phyloP scores from a whole-genome alignment of 1,284 basidiomycete genomes.

The Schizopora paradoxa region DNA sequence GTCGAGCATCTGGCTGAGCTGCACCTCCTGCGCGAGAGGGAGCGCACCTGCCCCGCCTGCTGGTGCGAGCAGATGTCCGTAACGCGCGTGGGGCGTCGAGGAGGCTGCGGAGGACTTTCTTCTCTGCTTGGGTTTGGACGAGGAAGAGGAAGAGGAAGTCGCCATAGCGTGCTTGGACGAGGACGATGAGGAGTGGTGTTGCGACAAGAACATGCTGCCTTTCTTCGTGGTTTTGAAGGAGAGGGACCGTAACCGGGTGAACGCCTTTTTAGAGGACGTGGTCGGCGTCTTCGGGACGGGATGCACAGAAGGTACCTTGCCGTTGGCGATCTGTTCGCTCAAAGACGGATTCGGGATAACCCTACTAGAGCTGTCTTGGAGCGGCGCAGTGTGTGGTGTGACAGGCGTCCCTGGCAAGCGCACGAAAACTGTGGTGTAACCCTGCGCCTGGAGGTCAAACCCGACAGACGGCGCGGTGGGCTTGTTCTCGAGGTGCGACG shows the following conservation, averaged over 20 bases:
- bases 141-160: background rate
- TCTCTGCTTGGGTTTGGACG: slow-evolving; percentile 26
- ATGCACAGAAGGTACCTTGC: slow-evolving; percentile 28
- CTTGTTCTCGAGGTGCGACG: too few species aligned
- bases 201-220: background rate
- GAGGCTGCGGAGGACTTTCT: too few species aligned
- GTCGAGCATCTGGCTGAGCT: slow-evolving; percentile 59
- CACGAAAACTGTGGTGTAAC: slow-evolving; percentile 62
- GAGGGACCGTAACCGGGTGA: slow-evolving; percentile 15
- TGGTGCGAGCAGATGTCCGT: slow-evolving; percentile 14
- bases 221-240: slow-evolving; percentile 12
- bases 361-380: slow-evolving; percentile 11
- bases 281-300: background rate
- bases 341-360: background rate
- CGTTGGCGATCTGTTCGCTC: slow-evolving; percentile 28
- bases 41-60: slow-evolving; percentile 37
- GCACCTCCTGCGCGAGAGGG: slow-evolving; percentile 55
- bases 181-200: background rate
- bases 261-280: slow-evolving; percentile 2
- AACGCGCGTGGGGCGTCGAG: slow-evolving; percentile 18
- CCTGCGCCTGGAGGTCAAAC: slow-evolving; percentile 50
- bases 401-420: slow-evolving; percentile 41
- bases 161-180: background rate
- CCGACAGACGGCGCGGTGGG: slow-evolving; percentile 32
- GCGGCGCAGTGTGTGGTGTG: slow-evolving; percentile 23